Evolutionary conservation across 2,329 filamentous ascomycete species (phyloP), one percentile per base, ranked within the genome.

Genomic region (Acephala macrosclerotiorum): DNA sequence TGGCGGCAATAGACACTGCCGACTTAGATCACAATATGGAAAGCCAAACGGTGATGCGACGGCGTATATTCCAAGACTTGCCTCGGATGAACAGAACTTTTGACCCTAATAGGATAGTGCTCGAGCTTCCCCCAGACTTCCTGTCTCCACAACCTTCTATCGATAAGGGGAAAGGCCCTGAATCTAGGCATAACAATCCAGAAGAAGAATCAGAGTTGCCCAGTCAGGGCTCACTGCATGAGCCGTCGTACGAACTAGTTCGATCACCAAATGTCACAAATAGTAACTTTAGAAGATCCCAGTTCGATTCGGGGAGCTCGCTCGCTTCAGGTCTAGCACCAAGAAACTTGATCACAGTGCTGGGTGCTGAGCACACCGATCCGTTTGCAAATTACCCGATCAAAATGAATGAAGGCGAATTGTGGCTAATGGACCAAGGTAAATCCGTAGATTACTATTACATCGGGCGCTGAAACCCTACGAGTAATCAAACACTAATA

Each of bases 391-490:
- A 51, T 36, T 60, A 49, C 20, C 58, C 58, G 6, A 60, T 60
- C 25, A 51, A 35, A 18, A 60, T 60, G 58, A 60, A 49, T n/a
- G 42, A 18, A 40, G 58, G 58, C n/a, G 58, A 60, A 11, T 22
- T 51, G 42, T 60, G 40, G 40, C 58, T 60, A 40, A 60, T 60
- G 4, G 58, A 60, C 25, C 58, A 60, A 60, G 58, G 58, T 60
- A 60, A 49, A 60, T 47, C 25, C 14, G 14, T 26, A 55, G n/a
- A 33, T 3, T n/a, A n/a, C 25, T n/a, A 49, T 49, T 49, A 49
- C n/a, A 3, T 49, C n/a, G 20, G 18, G 11, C 7, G 4, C 40
- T 49, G 45, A 49, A 12, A 22, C 7, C 6, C 9, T 49, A 11
- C n/a, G 11, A 8, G n/a, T 49, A 49, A 49, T 22, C 45, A 49